Evolutionary conservation across 106 monocot species (phyloP), one percentile per base, ranked within the genome.

Genomic region (Narthecium ossifragum): DNA sequence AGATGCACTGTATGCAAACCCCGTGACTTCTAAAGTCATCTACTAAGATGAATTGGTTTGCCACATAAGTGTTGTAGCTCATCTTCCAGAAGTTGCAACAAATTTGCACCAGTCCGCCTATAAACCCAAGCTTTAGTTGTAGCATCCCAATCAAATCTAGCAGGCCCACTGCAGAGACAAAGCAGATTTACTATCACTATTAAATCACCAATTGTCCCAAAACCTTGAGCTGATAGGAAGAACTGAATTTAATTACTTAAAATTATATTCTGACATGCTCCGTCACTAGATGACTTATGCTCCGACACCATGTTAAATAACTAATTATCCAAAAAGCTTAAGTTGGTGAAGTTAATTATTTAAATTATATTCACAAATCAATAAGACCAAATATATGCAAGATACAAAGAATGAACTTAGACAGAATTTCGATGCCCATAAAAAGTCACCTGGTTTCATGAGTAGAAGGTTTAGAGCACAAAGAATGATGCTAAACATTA

Each of bases 71-170:
- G 2, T 46, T 20, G 45, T 22, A 77, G 2, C 36, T 77, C 77
- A 11, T 71, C 60, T 50, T 71, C 59, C 20, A 77, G 26, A 60
- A 77, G 70, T 11, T 48, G 34, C 15, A 71, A 66, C 26, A 77
- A 28, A 36, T 66, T 61, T 39, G 70, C 70, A 46, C 71, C 61
- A 23, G 77, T 71, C 34, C 77, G 28, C 33, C 75, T 62, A 29
- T 77, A 77, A 18, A 66, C 29, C 77, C 77, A 77, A 26, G 70
- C 31, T 55, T 61, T 25, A 53, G 43, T 66, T 27, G 46, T 60
- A 1, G 40, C 53, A 26, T 77, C 77, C 77, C 77, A 77, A 36
- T 77, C 77, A 58, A 63, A 75, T 26, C 75, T 68, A 13, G 75
- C 55, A 13, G 75, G 75, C 3, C 75, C 75, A 51, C 75, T 75